Evolutionary conservation across 2,329 filamentous ascomycete species (phyloP).

Genomic region (Pestalotiopsis sp.): DNA sequence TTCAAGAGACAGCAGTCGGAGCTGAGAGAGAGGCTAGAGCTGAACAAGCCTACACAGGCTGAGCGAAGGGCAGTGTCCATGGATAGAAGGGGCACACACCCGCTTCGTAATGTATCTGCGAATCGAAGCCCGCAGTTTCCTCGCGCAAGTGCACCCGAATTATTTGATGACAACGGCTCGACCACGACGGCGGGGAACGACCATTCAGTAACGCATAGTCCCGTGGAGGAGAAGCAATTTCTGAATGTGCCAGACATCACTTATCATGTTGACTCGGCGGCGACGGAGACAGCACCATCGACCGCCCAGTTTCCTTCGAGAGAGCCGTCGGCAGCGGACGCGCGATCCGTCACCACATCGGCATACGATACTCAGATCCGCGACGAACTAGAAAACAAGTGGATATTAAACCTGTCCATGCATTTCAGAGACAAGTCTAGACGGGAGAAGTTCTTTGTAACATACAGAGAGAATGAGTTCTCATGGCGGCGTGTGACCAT

Average conservation of each 20-base stretch:
- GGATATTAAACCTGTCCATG: slow-evolving; percentile 98
- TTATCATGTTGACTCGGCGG: slow-evolving; percentile 20
- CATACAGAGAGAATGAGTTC: slow-evolving; percentile 79
- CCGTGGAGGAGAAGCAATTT: slow-evolving; percentile 34
- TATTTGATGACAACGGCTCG: slow-evolving; percentile 36
- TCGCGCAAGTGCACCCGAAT: slow-evolving; percentile 50
- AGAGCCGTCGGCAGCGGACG: slow-evolving; percentile 35
- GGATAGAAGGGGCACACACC: slow-evolving; percentile 47
- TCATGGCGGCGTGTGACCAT: slow-evolving; percentile 88
- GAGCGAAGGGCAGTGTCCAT: slow-evolving; percentile 74
- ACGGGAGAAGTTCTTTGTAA: slow-evolving; percentile 97
- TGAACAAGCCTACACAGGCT: slow-evolving; percentile 61
- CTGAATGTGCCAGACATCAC: slow-evolving; percentile 25
- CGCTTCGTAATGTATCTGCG: slow-evolving; percentile 35
- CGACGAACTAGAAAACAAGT: slow-evolving; percentile 81
- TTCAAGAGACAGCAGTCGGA: slow-evolving; percentile 86
- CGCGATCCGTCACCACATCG: slow-evolving; percentile 50
- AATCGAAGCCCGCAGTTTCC: slow-evolving; percentile 37
- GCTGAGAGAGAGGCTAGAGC: slow-evolving; percentile 70
- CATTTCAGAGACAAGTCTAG: slow-evolving; percentile 92
- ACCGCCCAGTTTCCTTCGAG: slow-evolving; percentile 25
- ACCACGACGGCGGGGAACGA: slow-evolving; percentile 22
- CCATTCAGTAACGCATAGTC: slow-evolving; percentile 31
- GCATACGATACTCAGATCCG: slow-evolving; percentile 68
- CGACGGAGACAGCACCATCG: slow-evolving; percentile 25